Evolutionary conservation across 148 eudicot genomes (phyloP).

Genomic region (Pouteria glomerata): DNA sequence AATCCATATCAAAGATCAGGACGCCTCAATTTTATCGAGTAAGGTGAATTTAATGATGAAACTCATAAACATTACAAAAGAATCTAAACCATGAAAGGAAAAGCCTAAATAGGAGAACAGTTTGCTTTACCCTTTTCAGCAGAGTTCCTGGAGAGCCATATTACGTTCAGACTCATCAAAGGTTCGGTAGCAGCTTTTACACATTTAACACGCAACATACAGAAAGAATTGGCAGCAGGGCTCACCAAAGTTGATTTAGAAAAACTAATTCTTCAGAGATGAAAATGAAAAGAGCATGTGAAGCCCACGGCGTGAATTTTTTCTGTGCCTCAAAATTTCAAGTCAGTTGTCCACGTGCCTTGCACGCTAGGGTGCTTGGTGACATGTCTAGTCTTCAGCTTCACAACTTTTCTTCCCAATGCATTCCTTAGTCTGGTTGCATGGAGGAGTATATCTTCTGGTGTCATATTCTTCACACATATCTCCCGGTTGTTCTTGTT

Average conservation of each 20-base stretch:
- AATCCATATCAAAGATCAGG: no score
- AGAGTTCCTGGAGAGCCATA: background rate
- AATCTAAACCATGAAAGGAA: no score
- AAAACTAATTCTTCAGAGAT: background rate
- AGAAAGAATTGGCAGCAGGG: background rate
- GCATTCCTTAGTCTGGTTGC: slow-evolving; percentile 82
- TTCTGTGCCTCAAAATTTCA: slow-evolving; percentile 39
- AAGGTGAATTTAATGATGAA: no score
- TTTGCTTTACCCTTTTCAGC: background rate
- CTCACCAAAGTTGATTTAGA: background rate
- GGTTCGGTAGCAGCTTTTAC: background rate
- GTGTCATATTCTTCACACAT: slow-evolving; percentile 69
- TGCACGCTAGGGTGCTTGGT: slow-evolving; percentile 85
- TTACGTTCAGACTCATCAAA: background rate
- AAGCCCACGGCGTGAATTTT: background rate
- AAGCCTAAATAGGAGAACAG: no score
- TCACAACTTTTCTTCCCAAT: slow-evolving; percentile 81
- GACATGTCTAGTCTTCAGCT: slow-evolving; percentile 82
- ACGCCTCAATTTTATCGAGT: no score
- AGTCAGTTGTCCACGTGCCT: slow-evolving; percentile 79
- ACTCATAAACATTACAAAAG: no score
- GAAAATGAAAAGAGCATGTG: background rate
- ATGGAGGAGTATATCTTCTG: slow-evolving; percentile 60
- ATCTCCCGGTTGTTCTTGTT: slow-evolving; percentile 79
- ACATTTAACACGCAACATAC: background rate